Evolutionary conservation across 176 grass and related monocot genomes (phyloP).

Genomic region (Rhynchospora pubera): DNA sequence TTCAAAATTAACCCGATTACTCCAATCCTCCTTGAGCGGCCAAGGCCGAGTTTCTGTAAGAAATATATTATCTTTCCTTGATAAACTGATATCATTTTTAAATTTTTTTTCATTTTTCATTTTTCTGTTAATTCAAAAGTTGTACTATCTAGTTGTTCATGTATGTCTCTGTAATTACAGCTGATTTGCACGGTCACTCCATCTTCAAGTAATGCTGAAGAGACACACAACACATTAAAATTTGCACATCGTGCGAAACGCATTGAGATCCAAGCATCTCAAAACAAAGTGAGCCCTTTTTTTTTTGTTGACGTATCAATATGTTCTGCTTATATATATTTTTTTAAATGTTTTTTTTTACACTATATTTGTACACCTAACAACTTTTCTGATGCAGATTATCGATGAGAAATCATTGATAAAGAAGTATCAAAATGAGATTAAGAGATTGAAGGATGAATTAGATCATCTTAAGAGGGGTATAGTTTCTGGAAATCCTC

Average conservation of each 20-base stretch:
- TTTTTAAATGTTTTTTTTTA: conserved; percentile 17
- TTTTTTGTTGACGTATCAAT: conserved; percentile 14
- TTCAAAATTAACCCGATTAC: conserved; percentile 97
- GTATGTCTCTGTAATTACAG: conserved; percentile 35
- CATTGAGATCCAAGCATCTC: conserved; percentile 96
- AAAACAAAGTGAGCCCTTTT: conserved; percentile 73
- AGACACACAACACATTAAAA: conserved; percentile 97
- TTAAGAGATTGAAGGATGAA: conserved; percentile 85
- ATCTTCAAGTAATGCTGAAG: conserved; percentile 97
- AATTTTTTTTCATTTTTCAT: neutral
- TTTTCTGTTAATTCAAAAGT: neutral
- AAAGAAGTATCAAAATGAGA: conserved; percentile 99
- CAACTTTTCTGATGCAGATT: conserved; percentile 50
- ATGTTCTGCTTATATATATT: conserved; percentile 1
- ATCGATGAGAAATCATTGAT: conserved; percentile 99
- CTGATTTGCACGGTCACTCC: conserved; percentile 96
- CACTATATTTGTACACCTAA: conserved; percentile 17
- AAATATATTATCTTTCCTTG: conserved; percentile 10
- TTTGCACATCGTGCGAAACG: conserved; percentile 93
- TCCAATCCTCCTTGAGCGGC: conserved; percentile 97
- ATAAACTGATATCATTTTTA: neutral
- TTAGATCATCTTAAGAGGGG: conserved; percentile 94
- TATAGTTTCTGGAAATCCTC: conserved; percentile 60
- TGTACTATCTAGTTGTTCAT: conserved; percentile 16
- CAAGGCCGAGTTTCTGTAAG: conserved; percentile 98